These are phyloP conservation scores for Cnidoscolus chayamansa DNA, from an alignment of 441 rosid genomes.

Conservation along the genomic window DNA sequence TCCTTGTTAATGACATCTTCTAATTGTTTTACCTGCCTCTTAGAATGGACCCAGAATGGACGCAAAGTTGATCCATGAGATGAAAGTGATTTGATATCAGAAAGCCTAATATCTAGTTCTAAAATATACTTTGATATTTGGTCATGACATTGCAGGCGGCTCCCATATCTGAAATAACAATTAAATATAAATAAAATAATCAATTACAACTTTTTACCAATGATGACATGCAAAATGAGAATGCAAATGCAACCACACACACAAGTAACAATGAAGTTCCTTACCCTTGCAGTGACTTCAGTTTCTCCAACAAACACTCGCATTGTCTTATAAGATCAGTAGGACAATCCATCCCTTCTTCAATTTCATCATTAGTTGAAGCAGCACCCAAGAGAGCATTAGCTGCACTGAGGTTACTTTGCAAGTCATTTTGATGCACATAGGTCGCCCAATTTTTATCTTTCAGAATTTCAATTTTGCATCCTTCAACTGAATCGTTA, in stretches of 20 bases:
- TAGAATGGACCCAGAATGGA: constrained; percentile 83
- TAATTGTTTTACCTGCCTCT: constrained; percentile 60
- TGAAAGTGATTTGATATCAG: constrained; percentile 68
- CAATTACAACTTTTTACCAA: background rate
- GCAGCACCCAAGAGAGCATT: constrained; percentile 30
- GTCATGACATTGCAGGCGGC: constrained; percentile 42
- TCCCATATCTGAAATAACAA: constrained; percentile 46
- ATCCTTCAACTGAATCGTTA: constrained; percentile 35
- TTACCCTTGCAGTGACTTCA: constrained; percentile 76
- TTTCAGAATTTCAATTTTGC: constrained; percentile 30
- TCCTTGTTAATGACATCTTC: constrained; percentile 61
- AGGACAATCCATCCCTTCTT: constrained; percentile 37
- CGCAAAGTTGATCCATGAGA: constrained; percentile 49
- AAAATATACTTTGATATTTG: constrained; percentile 52
- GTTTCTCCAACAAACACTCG: constrained; percentile 62
- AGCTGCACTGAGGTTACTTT: constrained; percentile 27
- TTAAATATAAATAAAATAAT: background rate
- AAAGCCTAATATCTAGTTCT: constrained; percentile 80
- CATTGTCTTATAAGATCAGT: constrained; percentile 50
- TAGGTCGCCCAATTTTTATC: constrained; percentile 28
- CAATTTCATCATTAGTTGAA: constrained; percentile 22
- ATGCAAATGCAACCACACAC: no score
- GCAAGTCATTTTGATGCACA: constrained; percentile 34
- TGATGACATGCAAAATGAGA: background rate
- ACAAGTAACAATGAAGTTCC: constrained; percentile 23